These are phyloP conservation scores for Yamadazyma trypodendri DNA, from an alignment of 1,139 yeast genomes.

Conservation along the genomic window DNA sequence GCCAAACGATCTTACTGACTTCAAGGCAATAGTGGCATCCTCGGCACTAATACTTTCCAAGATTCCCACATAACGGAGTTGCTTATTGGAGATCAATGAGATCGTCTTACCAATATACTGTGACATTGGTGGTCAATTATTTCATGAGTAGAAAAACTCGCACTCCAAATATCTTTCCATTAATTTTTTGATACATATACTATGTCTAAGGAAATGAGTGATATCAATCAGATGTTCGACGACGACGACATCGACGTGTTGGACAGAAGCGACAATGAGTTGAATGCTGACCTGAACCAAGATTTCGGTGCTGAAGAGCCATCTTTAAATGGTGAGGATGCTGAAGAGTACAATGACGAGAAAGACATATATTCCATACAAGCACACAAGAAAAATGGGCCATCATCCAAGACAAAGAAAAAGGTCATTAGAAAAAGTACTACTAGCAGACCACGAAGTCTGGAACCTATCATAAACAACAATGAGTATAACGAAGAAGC, in stretches of 20 bases:
- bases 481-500: slow-evolving; percentile 12
- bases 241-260: slow-evolving; percentile 11
- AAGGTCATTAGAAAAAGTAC: slow-evolving; percentile 36
- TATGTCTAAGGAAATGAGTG: slow-evolving; percentile 6
- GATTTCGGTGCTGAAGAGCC: slow-evolving; percentile 1
- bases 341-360: slow-evolving; percentile 25
- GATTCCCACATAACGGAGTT: slow-evolving; percentile 84
- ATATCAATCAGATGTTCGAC: slow-evolving; percentile 14
- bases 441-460: slow-evolving; percentile 9
- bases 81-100: slow-evolving; percentile 83
- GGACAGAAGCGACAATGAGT: slow-evolving; percentile 7
- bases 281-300: slow-evolving; percentile 11
- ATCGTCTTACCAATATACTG: slow-evolving; percentile 92
- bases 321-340: slow-evolving; percentile 8
- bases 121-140: slow-evolving; percentile 49
- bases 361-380: slow-evolving; percentile 29
- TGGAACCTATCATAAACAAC: slow-evolving; percentile 8
- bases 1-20: slow-evolving; percentile 81
- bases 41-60: slow-evolving; percentile 87
- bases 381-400: slow-evolving; percentile 27
- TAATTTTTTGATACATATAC: background rate
- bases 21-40: slow-evolving; percentile 85
- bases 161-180: background rate
- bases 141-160: slow-evolving; percentile 1
- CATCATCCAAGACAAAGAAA: slow-evolving; percentile 30